Evolutionary conservation across 2,329 filamentous ascomycete species (phyloP).

Genomic region (Cadophora luteo-olivacea): DNA sequence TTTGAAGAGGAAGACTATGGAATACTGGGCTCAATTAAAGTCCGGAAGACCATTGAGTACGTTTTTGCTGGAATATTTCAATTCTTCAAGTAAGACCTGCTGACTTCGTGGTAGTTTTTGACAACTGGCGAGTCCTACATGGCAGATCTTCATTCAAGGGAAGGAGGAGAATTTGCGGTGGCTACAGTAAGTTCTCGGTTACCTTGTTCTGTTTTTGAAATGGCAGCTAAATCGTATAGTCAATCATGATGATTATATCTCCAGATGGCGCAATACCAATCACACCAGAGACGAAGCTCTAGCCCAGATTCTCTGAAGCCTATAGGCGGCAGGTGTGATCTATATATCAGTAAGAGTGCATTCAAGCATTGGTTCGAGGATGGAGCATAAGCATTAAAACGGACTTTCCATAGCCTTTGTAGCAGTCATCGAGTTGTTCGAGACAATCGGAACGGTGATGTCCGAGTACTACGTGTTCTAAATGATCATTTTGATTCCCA

Average conservation of each 20-base stretch:
- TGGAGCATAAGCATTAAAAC: neutral
- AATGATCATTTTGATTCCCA: neutral
- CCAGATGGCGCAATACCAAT: conserved; percentile 76
- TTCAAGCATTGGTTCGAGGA: neutral
- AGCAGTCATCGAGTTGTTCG: neutral
- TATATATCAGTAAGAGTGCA: neutral
- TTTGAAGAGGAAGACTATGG: conserved; percentile 66
- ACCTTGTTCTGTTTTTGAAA: neutral
- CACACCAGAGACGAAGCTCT: conserved; percentile 48
- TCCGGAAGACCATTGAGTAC: conserved; percentile 80
- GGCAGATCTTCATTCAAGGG: conserved; percentile 85
- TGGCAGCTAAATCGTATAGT: conserved; percentile 54
- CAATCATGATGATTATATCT: conserved; percentile 81
- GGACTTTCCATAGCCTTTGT: neutral
- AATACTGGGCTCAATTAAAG: conserved; percentile 82
- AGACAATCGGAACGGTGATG: neutral
- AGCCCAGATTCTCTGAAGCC: conserved; percentile 38
- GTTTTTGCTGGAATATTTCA: conserved; percentile 43
- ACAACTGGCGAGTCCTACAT: conserved; percentile 95
- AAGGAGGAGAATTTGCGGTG: conserved; percentile 86
- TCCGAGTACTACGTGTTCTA: neutral
- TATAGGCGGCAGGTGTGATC: neutral
- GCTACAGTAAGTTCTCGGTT: conserved; percentile 71
- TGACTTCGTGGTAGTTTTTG: conserved; percentile 69
- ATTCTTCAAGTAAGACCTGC: neutral